phyloP scores from a whole-genome alignment of 225 moss, liverwort and hornwort genomes.

The Physcomitrellopsis africana region DNA sequence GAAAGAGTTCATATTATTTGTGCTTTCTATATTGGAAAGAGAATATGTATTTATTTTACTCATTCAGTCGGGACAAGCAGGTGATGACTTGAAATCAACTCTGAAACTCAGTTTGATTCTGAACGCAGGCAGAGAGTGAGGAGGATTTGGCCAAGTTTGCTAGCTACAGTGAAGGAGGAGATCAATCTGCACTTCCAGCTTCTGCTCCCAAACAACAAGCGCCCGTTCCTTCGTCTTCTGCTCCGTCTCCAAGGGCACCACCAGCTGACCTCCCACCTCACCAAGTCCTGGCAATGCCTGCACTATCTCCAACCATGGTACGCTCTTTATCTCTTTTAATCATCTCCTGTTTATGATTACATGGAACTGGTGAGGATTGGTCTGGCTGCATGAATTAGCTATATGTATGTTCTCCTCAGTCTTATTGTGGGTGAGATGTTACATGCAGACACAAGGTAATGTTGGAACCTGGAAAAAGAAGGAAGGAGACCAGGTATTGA shows the following conservation, averaged over 20 bases:
- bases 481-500: constrained; percentile 82
- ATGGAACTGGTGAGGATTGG: constrained; percentile 3
- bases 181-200: constrained; percentile 34
- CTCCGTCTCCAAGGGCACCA: constrained; percentile 35
- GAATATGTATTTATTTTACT: not conserved
- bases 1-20: not conserved
- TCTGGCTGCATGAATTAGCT: not conserved
- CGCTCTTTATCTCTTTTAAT: constrained; percentile 16
- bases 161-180: constrained; percentile 36
- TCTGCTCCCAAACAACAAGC: constrained; percentile 41
- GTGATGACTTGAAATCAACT: not conserved
- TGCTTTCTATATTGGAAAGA: not conserved
- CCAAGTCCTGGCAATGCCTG: constrained; percentile 89
- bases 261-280: constrained; percentile 72
- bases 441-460: constrained; percentile 85
- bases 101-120: not conserved
- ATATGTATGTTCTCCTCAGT: not conserved
- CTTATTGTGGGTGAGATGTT: constrained; percentile 19
- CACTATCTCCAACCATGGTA: constrained; percentile 98
- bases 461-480: constrained; percentile 92
- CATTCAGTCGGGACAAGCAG: not conserved
- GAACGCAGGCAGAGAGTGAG: constrained; percentile 78
- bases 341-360: constrained; percentile 8
- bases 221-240: constrained; percentile 28
- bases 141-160: constrained; percentile 73